A percentile compares a stretch with the other conserved stretches of the same genome.
phyloP scores from a whole-genome alignment of 441 rosid species.

The Dalechampia spathulata region DNA sequence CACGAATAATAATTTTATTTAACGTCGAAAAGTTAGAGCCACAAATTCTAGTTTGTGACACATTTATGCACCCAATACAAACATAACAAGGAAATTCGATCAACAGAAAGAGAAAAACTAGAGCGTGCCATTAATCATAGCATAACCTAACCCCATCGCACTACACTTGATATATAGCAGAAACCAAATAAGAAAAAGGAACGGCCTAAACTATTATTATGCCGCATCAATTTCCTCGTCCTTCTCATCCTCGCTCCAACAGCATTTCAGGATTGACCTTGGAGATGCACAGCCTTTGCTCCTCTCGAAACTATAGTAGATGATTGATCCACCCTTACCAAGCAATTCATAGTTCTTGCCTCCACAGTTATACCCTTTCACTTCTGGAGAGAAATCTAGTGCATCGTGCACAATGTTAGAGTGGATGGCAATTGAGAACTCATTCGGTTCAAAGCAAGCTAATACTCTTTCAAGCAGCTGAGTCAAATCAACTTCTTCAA shows the following conservation, averaged over 20 bases:
- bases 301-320: conserved; percentile 43
- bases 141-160: neutral
- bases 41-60: too few relatives aligned
- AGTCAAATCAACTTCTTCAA: conserved; percentile 22
- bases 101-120: too few relatives aligned
- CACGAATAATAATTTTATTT: too few relatives aligned
- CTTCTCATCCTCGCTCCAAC: conserved; percentile 52
- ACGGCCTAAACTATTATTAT: neutral
- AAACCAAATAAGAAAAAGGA: neutral
- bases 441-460: conserved; percentile 53
- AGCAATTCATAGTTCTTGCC: conserved; percentile 42
- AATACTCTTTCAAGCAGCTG: conserved; percentile 49
- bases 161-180: neutral
- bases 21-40: too few relatives aligned
- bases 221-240: conserved; percentile 28
- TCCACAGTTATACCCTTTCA: conserved; percentile 31
- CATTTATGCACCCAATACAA: too few relatives aligned
- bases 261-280: conserved; percentile 43
- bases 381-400: conserved; percentile 2
- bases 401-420: conserved; percentile 17
- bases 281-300: conserved; percentile 31
- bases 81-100: too few relatives aligned
- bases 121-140: too few relatives aligned
- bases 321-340: conserved; percentile 42
- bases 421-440: conserved; percentile 57